phyloP scores from a whole-genome alignment of 495 filamentous ascomycete species.

The Pyrenula massariospora region DNA sequence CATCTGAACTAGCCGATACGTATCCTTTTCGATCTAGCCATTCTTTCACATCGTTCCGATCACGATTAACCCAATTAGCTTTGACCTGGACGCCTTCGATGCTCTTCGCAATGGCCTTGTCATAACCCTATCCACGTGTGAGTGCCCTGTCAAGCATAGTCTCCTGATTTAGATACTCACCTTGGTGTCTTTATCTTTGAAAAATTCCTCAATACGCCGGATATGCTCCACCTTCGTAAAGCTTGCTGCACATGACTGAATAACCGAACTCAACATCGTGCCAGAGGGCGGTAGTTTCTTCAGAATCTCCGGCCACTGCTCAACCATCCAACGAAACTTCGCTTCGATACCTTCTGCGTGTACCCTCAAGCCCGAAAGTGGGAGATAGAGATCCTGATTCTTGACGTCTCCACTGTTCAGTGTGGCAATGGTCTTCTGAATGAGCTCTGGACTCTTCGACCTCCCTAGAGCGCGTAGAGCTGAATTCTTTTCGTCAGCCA shows the following conservation, averaged over 20 bases:
- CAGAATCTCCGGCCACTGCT: slow-evolving; percentile 73
- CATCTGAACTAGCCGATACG: slow-evolving; percentile 8
- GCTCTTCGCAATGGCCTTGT: slow-evolving; percentile 50
- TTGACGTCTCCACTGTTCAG: slow-evolving; percentile 77
- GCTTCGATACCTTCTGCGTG: slow-evolving; percentile 70
- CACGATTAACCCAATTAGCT: slow-evolving; percentile 49
- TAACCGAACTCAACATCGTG: slow-evolving; percentile 74
- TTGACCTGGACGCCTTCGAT: slow-evolving; percentile 49
- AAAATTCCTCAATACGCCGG: slow-evolving; percentile 69
- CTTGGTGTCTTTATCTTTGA: slow-evolving; percentile 67
- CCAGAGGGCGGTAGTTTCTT: slow-evolving; percentile 68
- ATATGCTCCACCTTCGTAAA: slow-evolving; percentile 70
- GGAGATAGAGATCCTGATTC: slow-evolving; percentile 93
- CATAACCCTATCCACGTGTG: slow-evolving; percentile 39
- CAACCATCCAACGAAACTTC: slow-evolving; percentile 71
- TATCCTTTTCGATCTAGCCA: slow-evolving; percentile 52
- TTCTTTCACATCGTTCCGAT: slow-evolving; percentile 44
- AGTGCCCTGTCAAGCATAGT: too few species aligned
- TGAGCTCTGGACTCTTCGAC: slow-evolving; percentile 63
- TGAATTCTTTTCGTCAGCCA: slow-evolving; percentile 91
- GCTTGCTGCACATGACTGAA: slow-evolving; percentile 70
- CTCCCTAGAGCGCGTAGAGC: slow-evolving; percentile 79
- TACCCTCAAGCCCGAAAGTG: slow-evolving; percentile 61
- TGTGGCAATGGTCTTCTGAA: slow-evolving; percentile 66
- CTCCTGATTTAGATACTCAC: too few species aligned